Percentiles rank a stretch among this genome's conserved stretches.
Conservation (phyloP, 2,329 filamentous ascomycete genomes). For the Calonectria fujianensis region DNA sequence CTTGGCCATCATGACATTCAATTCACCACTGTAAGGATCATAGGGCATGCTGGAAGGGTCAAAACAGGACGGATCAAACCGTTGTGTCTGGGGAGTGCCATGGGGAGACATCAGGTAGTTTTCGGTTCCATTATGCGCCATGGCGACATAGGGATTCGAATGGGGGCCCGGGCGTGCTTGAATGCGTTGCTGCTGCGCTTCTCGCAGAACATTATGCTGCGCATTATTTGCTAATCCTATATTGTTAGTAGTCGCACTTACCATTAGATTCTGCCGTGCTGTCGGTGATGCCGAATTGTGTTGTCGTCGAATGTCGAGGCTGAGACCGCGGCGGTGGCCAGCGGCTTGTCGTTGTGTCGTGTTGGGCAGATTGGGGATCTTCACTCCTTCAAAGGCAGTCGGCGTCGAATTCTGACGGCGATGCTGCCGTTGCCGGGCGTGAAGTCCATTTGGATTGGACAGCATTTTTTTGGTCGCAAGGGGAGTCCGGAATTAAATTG, state of each 20-base stretch:
- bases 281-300: slow-evolving; percentile 60
- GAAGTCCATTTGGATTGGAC: slow-evolving; percentile 84
- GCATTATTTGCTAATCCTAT: slow-evolving; percentile 72
- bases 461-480: slow-evolving; percentile 83
- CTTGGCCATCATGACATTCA: slow-evolving; percentile 69
- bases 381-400: slow-evolving; percentile 83
- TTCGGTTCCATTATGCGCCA: slow-evolving; percentile 66
- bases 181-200: slow-evolving; percentile 91
- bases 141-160: slow-evolving; percentile 56
- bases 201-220: slow-evolving; percentile 87
- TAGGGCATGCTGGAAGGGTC: slow-evolving; percentile 67
- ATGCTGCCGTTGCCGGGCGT: slow-evolving; percentile 76
- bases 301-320: slow-evolving; percentile 83
- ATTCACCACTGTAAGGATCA: slow-evolving; percentile 66
- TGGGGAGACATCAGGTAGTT: slow-evolving; percentile 75
- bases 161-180: slow-evolving; percentile 82
- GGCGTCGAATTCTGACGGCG: slow-evolving; percentile 92
- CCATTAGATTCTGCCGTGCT: slow-evolving; percentile 61
- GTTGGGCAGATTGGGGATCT: slow-evolving; percentile 79
- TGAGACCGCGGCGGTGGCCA: slow-evolving; percentile 88
- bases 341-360: slow-evolving; percentile 65
- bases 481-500: slow-evolving; percentile 78
- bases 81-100: slow-evolving; percentile 72
- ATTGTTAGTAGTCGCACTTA: slow-evolving; percentile 74
- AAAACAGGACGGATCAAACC: slow-evolving; percentile 70